Percentiles rank a stretch among this genome's conserved stretches.
These are phyloP conservation scores for Dictyostelium citrinum DNA, from an alignment of 78 protist species.

Conservation along the genomic window DNA sequence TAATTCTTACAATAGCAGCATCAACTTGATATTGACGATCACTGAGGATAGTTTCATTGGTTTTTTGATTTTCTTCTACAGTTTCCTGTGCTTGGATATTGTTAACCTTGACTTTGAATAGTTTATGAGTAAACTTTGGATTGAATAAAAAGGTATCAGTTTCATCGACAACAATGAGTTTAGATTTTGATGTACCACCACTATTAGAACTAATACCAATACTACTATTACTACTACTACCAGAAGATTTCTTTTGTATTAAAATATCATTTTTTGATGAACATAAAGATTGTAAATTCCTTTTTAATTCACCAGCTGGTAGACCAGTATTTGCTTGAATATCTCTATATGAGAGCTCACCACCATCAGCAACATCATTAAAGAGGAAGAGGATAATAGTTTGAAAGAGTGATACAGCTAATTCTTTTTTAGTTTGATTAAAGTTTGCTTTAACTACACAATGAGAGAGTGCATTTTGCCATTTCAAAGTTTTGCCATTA, in stretches of 20 bases:
- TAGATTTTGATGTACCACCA: not conserved
- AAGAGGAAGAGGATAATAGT: slow-evolving; percentile 87
- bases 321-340: slow-evolving; percentile 62
- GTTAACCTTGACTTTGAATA: slow-evolving; percentile 88
- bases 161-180: slow-evolving; percentile 34
- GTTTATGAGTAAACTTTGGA: slow-evolving; percentile 75
- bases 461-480: slow-evolving; percentile 88
- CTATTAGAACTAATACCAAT: not conserved
- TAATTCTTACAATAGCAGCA: slow-evolving; percentile 96
- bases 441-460: slow-evolving; percentile 80
- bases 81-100: slow-evolving; percentile 94
- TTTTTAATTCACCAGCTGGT: slow-evolving; percentile 84
- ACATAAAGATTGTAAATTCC: slow-evolving; percentile 84
- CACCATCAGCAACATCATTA: slow-evolving; percentile 63
- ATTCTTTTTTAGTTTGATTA: slow-evolving; percentile 82
- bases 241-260: not conserved
- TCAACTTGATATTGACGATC: slow-evolving; percentile 91
- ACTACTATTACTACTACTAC: not conserved
- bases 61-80: slow-evolving; percentile 87
- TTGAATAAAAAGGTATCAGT: slow-evolving; percentile 89
- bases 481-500: slow-evolving; percentile 78
- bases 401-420: slow-evolving; percentile 89
- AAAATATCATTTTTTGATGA: slow-evolving; percentile 73
- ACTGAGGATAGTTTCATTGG: slow-evolving; percentile 84
- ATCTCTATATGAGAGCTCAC: slow-evolving; percentile 44